Evolutionary conservation across 495 filamentous ascomycete species (phyloP), one percentile per base, ranked within the genome.

Genomic region (Alectoria sarmentosa): DNA sequence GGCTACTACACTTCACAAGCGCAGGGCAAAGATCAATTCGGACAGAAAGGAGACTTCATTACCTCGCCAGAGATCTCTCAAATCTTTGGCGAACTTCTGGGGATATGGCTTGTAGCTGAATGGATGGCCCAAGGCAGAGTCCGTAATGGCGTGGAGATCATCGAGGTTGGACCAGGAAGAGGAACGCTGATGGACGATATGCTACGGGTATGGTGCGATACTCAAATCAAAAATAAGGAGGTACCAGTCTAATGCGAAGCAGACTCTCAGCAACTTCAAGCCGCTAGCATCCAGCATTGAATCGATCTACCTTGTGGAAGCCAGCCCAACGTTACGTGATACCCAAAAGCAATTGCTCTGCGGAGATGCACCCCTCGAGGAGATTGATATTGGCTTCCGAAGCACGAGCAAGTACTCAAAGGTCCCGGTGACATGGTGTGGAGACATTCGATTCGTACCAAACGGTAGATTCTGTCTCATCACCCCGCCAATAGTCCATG

Each of bases 181-280:
- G 94, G 94, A 49, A 98, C 94, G 15, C 78, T 98, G 70, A 98
- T 98, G 94, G 90, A 90, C 79, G 94, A 98, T 83, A 89, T 96
- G 79, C 75, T 98, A 69, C 81, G 94, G 67, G 92, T 95, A 79
- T 65, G 34, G 48, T 65, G 61, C 39, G 56, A 23, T 58, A 6
- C 15, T 38, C 56, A 17, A 19, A 26, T 39, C 67, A 60, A 9
- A 42, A 10, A 57, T 13, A 37, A 42, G 30, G 37, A 60, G 26
- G 36, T 61, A 37, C 58, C 42, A 49, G 32, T 36, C 52, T 64
- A 19, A 65, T 21, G 23, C n/a, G 39, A 17, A 10, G 65, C 72
- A 96, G 91, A 95, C 91, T 15, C 86, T 96, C 56, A 83, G 83
- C 52, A 88, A 86, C 60, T 98, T 97, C 78, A 89, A 88, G 66